Evolutionary conservation across 768 basidiomycete species (phyloP), one percentile per base, ranked within the genome.

Genomic region (Pulveroboletus ravenelii): DNA sequence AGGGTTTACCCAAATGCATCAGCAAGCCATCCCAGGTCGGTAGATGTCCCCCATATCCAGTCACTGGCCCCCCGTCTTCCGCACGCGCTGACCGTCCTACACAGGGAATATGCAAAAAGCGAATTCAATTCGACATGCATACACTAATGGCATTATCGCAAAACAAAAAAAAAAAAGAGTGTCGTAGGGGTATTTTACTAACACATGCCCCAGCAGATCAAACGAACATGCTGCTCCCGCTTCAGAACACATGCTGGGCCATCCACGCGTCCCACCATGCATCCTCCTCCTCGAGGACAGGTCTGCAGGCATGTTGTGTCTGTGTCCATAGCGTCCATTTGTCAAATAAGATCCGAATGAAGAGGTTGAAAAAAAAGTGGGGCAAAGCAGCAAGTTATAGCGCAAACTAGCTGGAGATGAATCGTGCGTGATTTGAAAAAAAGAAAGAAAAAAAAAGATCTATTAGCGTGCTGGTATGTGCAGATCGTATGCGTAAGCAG

Each of bases 391-490:
- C 25, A 27, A 30, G 40, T 45, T 37, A 44, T 43, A 48, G 53
- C 17, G 31, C 18, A 17, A 44, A 38, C 31, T 41, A 41, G 40
- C 18, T 23, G 10, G 47, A 47, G 44, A 37, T 45, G 18, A 1
- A 27, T 56, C 41, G 31, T 57, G 50, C 50, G 39, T 41, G 50
- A 47, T 41, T 39, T 49, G 47, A 34, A 23, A 27, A 6, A 3
- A 27, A 5, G 23, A 27, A 27, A 3, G 25, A 27, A 27, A 6
- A 6, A 6, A 27, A 27, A 6, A 13, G 35, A 12, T 54, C 59
- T 60, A 60, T 62, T 54, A 60, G 60, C 32, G 52, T 62, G 55
- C 44, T 54, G 55, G 50, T 60, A 62, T 58, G 59, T 45, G 45
- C 20, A 34, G 15, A 35, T 59, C 48, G 18, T 53, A 27, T 36